Evolutionary conservation across 305 asterid species (phyloP), one percentile per base, ranked within the genome.

Genomic region (Rubia peregrina): DNA sequence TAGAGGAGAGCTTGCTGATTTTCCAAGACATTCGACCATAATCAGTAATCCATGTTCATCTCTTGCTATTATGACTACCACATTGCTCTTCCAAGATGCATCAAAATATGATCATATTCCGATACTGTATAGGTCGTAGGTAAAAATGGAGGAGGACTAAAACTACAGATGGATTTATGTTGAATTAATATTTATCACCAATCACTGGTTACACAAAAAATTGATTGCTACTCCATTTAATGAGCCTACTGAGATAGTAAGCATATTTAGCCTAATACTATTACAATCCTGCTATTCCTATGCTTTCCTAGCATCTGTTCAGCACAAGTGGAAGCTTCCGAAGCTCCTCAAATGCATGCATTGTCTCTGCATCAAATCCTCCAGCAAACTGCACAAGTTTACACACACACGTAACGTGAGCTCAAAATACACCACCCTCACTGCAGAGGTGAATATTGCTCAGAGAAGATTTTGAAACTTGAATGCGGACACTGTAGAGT

Each of bases 321-420:
- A 90, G 73, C 71, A 83, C 88, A 30, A 88, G 86, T 22, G 98
- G 94, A 71, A 92, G 87, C 79, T 86, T 89, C 61, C 95, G 85
- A 53, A 92, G 96, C 82, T 90, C 98, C 87, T 92, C 98, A 65
- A 92, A 92, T n/a, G 96, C 96, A 51, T 85, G 91, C 98, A 92
- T 92, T 3, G 97, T 92, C 77, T 92, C 98, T 4, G 92, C 87
- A 81, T 92, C 98, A 81, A 92, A 92, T 57, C 98, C 98, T 84
- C 98, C 97, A 13, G 98, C 98, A 82, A 92, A 92, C 96, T 92
- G 96, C 83, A 74, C 68, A 67, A 65, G 59, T 68, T 19, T 17
- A 30, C 43, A 14, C 13, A 36, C n/a, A n/a, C n/a, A n/a, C n/a
- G n/a, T n/a, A n/a, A n/a, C n/a, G n/a, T n/a, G n/a, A n/a, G n/a